phyloP scores from a whole-genome alignment of 2,329 filamentous ascomycete genomes.

The Phaeomoniella chlamydospora region DNA sequence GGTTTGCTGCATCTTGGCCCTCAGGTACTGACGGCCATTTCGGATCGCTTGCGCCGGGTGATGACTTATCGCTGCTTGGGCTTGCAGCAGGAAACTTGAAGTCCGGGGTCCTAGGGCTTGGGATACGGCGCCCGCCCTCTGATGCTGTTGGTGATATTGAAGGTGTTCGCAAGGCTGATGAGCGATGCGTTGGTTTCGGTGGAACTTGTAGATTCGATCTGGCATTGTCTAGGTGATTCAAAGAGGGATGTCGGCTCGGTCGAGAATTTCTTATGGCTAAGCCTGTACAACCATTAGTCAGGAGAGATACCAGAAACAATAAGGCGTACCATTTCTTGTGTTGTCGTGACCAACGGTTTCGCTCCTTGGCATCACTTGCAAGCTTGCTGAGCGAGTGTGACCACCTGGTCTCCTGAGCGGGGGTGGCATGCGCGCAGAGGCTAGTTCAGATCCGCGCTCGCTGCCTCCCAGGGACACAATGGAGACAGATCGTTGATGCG shows the following conservation, averaged over 20 bases:
- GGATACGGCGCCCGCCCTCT: conserved; percentile 22
- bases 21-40: no score
- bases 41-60: no score
- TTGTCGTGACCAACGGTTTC: conserved; percentile 12
- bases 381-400: conserved; percentile 66
- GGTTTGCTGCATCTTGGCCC: conserved; percentile 1
- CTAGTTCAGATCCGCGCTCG: conserved; percentile 17
- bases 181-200: neutral
- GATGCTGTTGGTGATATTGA: conserved; percentile 20
- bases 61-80: conserved; percentile 7
- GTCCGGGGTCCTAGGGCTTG: conserved; percentile 23
- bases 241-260: neutral
- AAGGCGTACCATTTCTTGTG: conserved; percentile 14
- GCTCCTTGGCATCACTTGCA: conserved; percentile 53
- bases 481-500: conserved; percentile 63
- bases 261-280: neutral
- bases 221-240: neutral
- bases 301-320: no score
- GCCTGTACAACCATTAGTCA: neutral
- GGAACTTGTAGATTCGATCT: neutral
- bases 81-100: conserved; percentile 43
- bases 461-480: conserved; percentile 54
- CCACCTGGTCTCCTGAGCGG: conserved; percentile 41
- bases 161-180: conserved; percentile 1
- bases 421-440: conserved; percentile 9